Evolutionary conservation across 352 stramenopile genomes (phyloP).

Genomic region (Globisporangium paddicum): DNA sequence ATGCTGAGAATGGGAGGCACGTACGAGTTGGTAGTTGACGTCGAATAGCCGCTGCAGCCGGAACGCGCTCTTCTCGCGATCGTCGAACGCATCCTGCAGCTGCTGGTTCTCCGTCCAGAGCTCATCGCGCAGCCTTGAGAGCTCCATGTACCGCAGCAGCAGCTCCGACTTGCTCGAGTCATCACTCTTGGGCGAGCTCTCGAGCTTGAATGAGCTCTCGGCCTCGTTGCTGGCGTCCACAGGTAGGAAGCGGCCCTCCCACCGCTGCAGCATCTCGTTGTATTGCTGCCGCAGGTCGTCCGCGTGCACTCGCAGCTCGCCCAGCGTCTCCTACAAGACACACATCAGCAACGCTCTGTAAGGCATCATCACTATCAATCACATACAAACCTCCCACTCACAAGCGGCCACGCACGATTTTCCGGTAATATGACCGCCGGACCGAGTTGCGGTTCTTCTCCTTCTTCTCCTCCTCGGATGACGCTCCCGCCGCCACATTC

Average conservation of each 20-base stretch:
- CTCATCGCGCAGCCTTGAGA: conserved; percentile 35
- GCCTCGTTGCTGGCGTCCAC: conserved; percentile 27
- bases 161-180: conserved; percentile 27
- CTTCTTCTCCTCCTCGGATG: conserved; percentile 36
- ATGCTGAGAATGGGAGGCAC: background rate
- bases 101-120: conserved; percentile 52
- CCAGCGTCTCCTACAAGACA: conserved; percentile 37
- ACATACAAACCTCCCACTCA: background rate
- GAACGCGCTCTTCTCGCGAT: conserved; percentile 49
- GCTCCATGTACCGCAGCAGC: conserved; percentile 44
- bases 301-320: conserved; percentile 33
- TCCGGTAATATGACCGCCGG: conserved; percentile 49
- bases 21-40: conserved; percentile 48
- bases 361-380: background rate
- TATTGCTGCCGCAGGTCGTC: conserved; percentile 47
- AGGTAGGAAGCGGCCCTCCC: conserved; percentile 23
- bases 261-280: conserved; percentile 34
- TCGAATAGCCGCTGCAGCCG: conserved; percentile 50
- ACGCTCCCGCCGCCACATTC: background rate
- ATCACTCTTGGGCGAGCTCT: background rate
- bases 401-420: conserved; percentile 26
- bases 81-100: conserved; percentile 46
- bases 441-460: conserved; percentile 58
- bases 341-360: background rate
- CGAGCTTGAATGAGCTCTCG: conserved; percentile 10